A percentile compares a stretch with the other conserved stretches of the same genome.
phyloP scores from a whole-genome alignment of 108 stramenopile species.

The Epithemia pelagica region DNA sequence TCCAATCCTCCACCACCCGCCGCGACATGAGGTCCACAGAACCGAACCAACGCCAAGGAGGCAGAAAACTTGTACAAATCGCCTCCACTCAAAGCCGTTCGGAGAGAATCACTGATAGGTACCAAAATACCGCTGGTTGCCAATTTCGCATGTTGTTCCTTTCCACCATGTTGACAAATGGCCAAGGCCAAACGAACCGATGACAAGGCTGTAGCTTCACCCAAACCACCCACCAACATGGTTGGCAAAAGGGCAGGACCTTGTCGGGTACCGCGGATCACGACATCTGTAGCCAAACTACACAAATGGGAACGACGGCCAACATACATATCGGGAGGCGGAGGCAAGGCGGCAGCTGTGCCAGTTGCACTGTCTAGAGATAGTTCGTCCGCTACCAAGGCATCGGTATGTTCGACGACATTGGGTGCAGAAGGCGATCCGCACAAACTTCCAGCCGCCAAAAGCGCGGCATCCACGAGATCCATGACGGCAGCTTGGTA shows the following conservation, averaged over 20 bases:
- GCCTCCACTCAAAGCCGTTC: slow-evolving; percentile 39
- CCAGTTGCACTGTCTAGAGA: background rate
- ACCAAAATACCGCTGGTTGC: slow-evolving; percentile 58
- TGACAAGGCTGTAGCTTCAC: slow-evolving; percentile 46
- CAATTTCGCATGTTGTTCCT: slow-evolving; percentile 57
- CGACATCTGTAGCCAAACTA: slow-evolving; percentile 46
- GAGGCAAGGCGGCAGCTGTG: slow-evolving; percentile 12
- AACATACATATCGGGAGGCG: slow-evolving; percentile 32
- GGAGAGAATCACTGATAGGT: slow-evolving; percentile 63
- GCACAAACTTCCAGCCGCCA: slow-evolving; percentile 78
- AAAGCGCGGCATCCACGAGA: slow-evolving; percentile 53
- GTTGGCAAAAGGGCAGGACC: slow-evolving; percentile 50
- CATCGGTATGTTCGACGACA: background rate
- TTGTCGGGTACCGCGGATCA: slow-evolving; percentile 29
- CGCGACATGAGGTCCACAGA: slow-evolving; percentile 57
- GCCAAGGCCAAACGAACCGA: slow-evolving; percentile 56
- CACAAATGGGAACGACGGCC: slow-evolving; percentile 51
- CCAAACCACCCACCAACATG: slow-evolving; percentile 69
- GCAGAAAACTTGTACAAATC: slow-evolving; percentile 58
- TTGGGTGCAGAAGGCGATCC: slow-evolving; percentile 49
- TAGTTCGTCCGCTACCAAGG: slow-evolving; percentile 1
- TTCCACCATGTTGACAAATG: slow-evolving; percentile 51
- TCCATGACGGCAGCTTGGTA: slow-evolving; percentile 55
- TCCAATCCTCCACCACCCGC: slow-evolving; percentile 35
- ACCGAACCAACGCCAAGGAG: slow-evolving; percentile 52